A percentile compares a stretch with the other conserved stretches of the same genome.
Conservation (phyloP, 1,284 basidiomycete species). For the Cystobasidium sp. region DNA sequence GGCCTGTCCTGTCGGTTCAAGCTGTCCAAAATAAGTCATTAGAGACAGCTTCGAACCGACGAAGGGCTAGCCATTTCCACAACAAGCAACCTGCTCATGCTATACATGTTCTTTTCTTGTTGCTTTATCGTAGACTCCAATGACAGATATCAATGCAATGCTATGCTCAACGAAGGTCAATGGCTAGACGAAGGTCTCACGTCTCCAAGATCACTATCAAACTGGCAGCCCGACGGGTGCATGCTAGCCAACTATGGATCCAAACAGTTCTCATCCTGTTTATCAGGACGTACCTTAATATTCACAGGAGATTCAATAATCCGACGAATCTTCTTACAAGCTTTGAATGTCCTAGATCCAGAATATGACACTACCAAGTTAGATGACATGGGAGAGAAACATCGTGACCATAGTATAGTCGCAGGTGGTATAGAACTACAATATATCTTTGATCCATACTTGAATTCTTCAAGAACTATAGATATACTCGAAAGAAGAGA, state of each 20-base stretch:
- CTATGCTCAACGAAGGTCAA: conserved; percentile 71
- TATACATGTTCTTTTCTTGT: background rate
- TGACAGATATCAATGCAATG: conserved; percentile 73
- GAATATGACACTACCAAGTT: conserved; percentile 58
- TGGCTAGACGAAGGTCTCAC: conserved; percentile 69
- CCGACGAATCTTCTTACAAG: conserved; percentile 75
- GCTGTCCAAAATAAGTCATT: background rate
- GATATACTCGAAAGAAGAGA: conserved; percentile 47
- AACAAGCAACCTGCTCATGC: background rate
- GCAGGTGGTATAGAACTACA: conserved; percentile 59
- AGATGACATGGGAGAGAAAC: background rate
- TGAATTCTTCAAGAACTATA: conserved; percentile 66
- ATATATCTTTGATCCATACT: conserved; percentile 61
- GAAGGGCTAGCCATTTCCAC: background rate
- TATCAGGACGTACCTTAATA: conserved; percentile 60
- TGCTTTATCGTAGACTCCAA: conserved; percentile 61
- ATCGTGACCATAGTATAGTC: conserved; percentile 54
- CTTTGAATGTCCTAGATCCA: conserved; percentile 66
- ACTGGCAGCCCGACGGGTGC: conserved; percentile 86
- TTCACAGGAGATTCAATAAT: conserved; percentile 87
- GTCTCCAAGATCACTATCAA: background rate
- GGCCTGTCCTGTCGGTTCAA: background rate
- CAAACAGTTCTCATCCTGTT: conserved; percentile 61
- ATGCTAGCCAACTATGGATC: conserved; percentile 70
- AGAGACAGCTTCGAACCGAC: background rate